Evolutionary conservation across 257 asterid species (phyloP).

Genomic region (Verbascum thapsus): DNA sequence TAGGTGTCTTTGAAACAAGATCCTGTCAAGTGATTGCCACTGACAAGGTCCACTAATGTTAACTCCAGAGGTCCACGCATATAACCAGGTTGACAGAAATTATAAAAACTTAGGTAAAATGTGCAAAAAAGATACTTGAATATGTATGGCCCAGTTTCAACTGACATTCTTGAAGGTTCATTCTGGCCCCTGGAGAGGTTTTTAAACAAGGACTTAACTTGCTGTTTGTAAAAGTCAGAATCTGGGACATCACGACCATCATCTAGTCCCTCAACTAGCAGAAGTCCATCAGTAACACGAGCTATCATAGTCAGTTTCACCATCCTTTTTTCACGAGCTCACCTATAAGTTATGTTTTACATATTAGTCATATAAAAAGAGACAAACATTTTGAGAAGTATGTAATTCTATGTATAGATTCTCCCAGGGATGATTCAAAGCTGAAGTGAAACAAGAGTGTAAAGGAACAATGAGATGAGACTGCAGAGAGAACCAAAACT

Average conservation of each 20-base stretch:
- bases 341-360: slow-evolving; percentile 31
- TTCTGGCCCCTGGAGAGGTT: slow-evolving; percentile 83
- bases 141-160: slow-evolving; percentile 86
- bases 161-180: slow-evolving; percentile 91
- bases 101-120: slow-evolving; percentile 15
- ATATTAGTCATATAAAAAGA: slow-evolving; percentile 3
- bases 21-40: not conserved
- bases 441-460: too few species aligned
- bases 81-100: slow-evolving; percentile 7
- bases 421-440: too few species aligned
- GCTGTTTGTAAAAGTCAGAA: slow-evolving; percentile 82
- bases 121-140: slow-evolving; percentile 81
- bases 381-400: slow-evolving; percentile 4
- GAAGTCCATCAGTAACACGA: slow-evolving; percentile 97
- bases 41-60: slow-evolving; percentile 16
- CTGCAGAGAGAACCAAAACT: not conserved
- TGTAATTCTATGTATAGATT: not conserved
- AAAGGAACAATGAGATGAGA: slow-evolving; percentile 11
- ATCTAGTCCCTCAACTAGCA: slow-evolving; percentile 88
- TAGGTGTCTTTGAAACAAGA: slow-evolving; percentile 13
- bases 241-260: slow-evolving; percentile 91
- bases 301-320: slow-evolving; percentile 95
- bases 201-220: slow-evolving; percentile 83
- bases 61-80: slow-evolving; percentile 19
- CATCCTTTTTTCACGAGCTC: slow-evolving; percentile 56